Percentiles rank a stretch among this genome's conserved stretches.
Conservation (phyloP, 768 basidiomycete genomes). For the Chalciporus piperatus region DNA sequence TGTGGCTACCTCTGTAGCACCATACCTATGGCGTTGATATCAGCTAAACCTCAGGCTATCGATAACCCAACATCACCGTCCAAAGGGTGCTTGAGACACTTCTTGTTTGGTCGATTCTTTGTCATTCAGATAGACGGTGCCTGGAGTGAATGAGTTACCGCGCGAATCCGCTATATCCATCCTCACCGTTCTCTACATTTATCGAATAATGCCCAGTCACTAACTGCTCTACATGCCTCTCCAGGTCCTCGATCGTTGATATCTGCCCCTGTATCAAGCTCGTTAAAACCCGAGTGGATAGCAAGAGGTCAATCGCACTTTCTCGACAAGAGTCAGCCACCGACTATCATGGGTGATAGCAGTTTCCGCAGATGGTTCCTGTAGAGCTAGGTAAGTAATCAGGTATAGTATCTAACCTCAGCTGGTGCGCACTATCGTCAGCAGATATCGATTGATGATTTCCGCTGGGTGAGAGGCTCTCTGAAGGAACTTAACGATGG, state of each 20-base stretch:
- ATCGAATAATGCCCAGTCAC: neutral
- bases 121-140: neutral
- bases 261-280: neutral
- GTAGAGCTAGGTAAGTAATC: neutral
- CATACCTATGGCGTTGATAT: too few relatives aligned
- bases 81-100: too few relatives aligned
- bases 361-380: slow-evolving; percentile 8
- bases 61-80: too few relatives aligned
- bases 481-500: neutral
- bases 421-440: neutral
- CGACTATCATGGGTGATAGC: slow-evolving; percentile 7
- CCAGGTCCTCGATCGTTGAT: neutral
- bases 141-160: neutral
- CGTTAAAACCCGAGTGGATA: neutral
- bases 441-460: neutral
- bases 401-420: neutral
- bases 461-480: neutral
- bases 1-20: too few relatives aligned
- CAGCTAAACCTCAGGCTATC: too few relatives aligned
- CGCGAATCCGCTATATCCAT: neutral
- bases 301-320: slow-evolving; percentile 1
- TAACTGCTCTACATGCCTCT: neutral
- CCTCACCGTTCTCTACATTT: neutral
- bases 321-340: slow-evolving; percentile 7
- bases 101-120: too few relatives aligned